Percentiles rank a stretch among this genome's conserved stretches.
phyloP scores from a whole-genome alignment of 208 protist genomes.

The Leishmania gerbilli region DNA sequence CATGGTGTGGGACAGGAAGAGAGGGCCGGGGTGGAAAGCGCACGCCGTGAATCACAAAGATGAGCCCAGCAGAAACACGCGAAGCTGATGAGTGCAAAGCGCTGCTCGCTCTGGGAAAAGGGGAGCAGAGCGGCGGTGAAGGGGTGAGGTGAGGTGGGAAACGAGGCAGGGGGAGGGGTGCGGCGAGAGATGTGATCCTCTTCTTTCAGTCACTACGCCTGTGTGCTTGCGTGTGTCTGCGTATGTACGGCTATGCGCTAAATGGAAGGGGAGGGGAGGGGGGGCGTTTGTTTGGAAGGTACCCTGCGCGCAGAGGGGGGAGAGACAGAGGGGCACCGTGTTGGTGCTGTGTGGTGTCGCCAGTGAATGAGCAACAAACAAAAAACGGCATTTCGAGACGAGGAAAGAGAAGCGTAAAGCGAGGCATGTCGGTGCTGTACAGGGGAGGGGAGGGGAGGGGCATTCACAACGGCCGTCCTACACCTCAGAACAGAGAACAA shows the following conservation, averaged over 20 bases:
- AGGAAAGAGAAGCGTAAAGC: constrained; percentile 7
- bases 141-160: background rate
- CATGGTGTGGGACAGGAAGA: background rate
- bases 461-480: background rate
- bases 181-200: background rate
- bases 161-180: background rate
- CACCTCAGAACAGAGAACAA: background rate
- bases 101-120: background rate
- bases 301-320: background rate
- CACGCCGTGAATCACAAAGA: background rate
- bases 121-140: background rate
- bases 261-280: background rate
- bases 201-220: background rate
- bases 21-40: background rate
- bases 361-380: background rate
- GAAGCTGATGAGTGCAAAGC: background rate
- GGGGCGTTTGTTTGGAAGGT: background rate
- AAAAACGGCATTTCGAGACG: background rate
- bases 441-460: background rate
- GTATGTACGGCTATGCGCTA: background rate
- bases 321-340: background rate
- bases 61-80: background rate
- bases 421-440: constrained; percentile 6
- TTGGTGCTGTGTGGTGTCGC: background rate
- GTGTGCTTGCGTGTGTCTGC: background rate